A percentile compares a stretch with the other conserved stretches of the same genome.
Evolutionary conservation across 495 filamentous ascomycete species (phyloP).

Genomic region (Aspergillus ellipticus): DNA sequence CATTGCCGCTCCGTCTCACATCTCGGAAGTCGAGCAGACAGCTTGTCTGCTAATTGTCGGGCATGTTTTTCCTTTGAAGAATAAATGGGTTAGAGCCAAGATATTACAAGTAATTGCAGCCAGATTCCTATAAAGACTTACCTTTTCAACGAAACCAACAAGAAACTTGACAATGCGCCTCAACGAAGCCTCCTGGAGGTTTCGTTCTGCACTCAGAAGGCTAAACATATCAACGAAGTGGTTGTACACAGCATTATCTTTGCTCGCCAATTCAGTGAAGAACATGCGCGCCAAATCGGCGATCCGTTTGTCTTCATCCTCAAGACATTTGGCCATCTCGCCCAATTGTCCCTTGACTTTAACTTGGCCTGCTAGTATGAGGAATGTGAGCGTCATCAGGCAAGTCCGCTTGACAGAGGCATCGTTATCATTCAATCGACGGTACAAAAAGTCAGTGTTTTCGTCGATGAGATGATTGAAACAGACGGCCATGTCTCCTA

Average conservation of each 20-base stretch:
- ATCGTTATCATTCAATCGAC: constrained; percentile 83
- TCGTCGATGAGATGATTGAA: constrained; percentile 99
- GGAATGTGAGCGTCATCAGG: constrained; percentile 96
- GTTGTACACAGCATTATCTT: constrained; percentile 99
- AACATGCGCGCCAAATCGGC: constrained; percentile 96
- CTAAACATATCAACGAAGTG: constrained; percentile 99
- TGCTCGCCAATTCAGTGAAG: constrained; percentile 93
- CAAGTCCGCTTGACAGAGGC: constrained; percentile 93
- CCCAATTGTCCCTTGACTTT: constrained; percentile 99
- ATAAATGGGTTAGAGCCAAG: constrained; percentile 7
- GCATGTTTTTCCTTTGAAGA: constrained; percentile 85
- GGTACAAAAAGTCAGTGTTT: constrained; percentile 97
- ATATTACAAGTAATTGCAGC: neutral
- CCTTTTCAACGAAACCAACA: constrained; percentile 95
- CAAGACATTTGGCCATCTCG: constrained; percentile 98
- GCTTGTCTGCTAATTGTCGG: constrained; percentile 88
- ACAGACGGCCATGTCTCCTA: constrained; percentile 98
- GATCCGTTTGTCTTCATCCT: constrained; percentile 90
- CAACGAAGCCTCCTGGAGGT: constrained; percentile 78
- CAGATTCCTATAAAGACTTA: constrained; percentile 33
- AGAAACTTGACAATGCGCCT: constrained; percentile 87
- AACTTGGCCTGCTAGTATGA: constrained; percentile 95
- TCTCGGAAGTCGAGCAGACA: constrained; percentile 78
- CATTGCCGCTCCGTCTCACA: constrained; percentile 94
- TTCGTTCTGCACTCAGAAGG: constrained; percentile 74